Conservation (phyloP, 257 asterid species). For the Thymus mandschuricus region DNA sequence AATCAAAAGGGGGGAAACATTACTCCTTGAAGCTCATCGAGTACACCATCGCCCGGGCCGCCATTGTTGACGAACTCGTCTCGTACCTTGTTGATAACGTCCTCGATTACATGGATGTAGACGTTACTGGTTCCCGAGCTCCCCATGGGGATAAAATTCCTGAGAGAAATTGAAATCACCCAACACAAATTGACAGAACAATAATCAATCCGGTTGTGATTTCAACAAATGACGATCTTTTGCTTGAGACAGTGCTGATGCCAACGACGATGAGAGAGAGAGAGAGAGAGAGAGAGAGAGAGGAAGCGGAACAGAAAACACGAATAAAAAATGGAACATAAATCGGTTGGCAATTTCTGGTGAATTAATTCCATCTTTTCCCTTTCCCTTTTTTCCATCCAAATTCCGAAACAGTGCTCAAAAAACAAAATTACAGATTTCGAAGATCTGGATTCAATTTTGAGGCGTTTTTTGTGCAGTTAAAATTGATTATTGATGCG, state of each 20-base stretch:
- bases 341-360: slow-evolving; percentile 46
- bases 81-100: slow-evolving; percentile 88
- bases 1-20: slow-evolving; percentile 12
- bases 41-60: slow-evolving; percentile 90
- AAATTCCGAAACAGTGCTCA: no score
- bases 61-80: slow-evolving; percentile 72
- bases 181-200: background rate
- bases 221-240: background rate
- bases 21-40: slow-evolving; percentile 93
- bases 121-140: slow-evolving; percentile 77
- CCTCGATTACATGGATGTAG: slow-evolving; percentile 85
- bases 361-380: no score
- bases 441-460: no score
- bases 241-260: slow-evolving; percentile 25
- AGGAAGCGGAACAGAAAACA: slow-evolving; percentile 40
- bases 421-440: no score
- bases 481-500: no score
- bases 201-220: background rate
- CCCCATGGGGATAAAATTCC: slow-evolving; percentile 52
- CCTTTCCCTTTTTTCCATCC: no score
- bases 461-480: no score
- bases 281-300: slow-evolving; percentile 6
- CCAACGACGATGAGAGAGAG: slow-evolving; percentile 27
- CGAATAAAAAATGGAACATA: slow-evolving; percentile 48
- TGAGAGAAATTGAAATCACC: slow-evolving; percentile 1